Base-by-base conservation (phyloP, 768 basidiomycete species). In the Suillus clintonianus region DNA sequence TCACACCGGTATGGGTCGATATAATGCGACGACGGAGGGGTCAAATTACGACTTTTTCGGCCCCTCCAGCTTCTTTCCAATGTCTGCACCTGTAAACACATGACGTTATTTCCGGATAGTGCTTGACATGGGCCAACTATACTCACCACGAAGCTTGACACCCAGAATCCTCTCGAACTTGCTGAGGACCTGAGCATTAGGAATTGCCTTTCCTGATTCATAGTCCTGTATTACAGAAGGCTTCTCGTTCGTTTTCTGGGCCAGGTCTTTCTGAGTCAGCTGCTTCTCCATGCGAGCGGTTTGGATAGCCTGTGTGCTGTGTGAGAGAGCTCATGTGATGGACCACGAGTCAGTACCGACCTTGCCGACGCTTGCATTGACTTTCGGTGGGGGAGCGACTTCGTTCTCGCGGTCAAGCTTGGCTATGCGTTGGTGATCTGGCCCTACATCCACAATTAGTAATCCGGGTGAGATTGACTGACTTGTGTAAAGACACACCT, bases 341-440 rank as follows among this genome's bases (percentile, higher is more conserved):
- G 24, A 54, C 56, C 37, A 53, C 22, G 56, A 67, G 59, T 24
- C 19, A 41, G 17, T 53, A 76, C 84, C 48, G 72, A 90, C 92
- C 76, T 88, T 88, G 67, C 92, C 91, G 65, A 92, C 92, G 27
- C 81, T 82, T 10, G 88, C 82, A 2, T 82, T 74, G 67, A 98
- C 80, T 79, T 94, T 97, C 60, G 90, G 68, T 54, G 96, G 96
- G 8, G 95, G 95, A 10, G 95, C 94, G 27, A 97, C 95, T 72
- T 97, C 95, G 75, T 98, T 96, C 70, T 97, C 94, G 50, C 93
- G 87, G 77, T 96, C 95, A 48, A 98, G 89, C 72, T 96, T 96
- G 30, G 92, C 95, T 73, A 96, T 95, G 62, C 87, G 87, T 73
- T 95, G 93, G 79, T 97, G 94, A 78, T 98, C 95, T 67, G 93